phyloP scores from a whole-genome alignment of 2,329 filamentous ascomycete species.

The Phoma sp. region DNA sequence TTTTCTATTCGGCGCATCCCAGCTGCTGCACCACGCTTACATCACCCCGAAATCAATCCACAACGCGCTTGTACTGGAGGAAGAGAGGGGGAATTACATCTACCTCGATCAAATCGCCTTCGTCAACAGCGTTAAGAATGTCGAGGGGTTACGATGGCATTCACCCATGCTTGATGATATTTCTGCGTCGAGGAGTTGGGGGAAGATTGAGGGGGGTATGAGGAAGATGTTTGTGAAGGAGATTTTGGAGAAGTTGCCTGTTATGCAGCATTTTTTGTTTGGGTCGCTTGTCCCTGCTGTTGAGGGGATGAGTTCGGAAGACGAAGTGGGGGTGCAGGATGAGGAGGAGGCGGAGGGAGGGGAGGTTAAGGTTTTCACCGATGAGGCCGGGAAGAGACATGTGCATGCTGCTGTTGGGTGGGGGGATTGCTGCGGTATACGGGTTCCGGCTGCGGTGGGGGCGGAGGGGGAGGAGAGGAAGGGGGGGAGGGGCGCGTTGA shows the following conservation, averaged over 20 bases:
- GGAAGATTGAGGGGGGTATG: slow-evolving; percentile 94
- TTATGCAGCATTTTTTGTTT: slow-evolving; percentile 99
- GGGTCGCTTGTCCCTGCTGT: slow-evolving; percentile 82
- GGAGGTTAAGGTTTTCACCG: slow-evolving; percentile 65
- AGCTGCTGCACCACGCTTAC: slow-evolving; percentile 71
- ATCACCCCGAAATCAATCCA: slow-evolving; percentile 72
- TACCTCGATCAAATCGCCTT: slow-evolving; percentile 94
- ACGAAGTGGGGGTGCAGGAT: slow-evolving; percentile 58
- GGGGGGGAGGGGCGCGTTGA: slow-evolving; percentile 65
- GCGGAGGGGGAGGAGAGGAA: slow-evolving; percentile 90
- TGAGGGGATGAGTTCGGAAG: slow-evolving; percentile 77
- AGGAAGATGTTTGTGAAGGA: slow-evolving; percentile 95
- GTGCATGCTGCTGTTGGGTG: slow-evolving; percentile 74
- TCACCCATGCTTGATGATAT: slow-evolving; percentile 99
- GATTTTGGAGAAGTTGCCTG: slow-evolving; percentile 89
- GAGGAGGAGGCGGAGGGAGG: slow-evolving; percentile 55
- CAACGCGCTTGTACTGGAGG: slow-evolving; percentile 84
- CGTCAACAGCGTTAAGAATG: slow-evolving; percentile 95
- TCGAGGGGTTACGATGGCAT: slow-evolving; percentile 94
- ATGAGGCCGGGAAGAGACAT: slow-evolving; percentile 72
- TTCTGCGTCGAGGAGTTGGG: slow-evolving; percentile 85
- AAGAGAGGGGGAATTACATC: slow-evolving; percentile 81
- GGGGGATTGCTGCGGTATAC: slow-evolving; percentile 98
- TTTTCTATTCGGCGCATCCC: slow-evolving; percentile 59
- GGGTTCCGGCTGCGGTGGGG: slow-evolving; percentile 91